Base-by-base conservation (phyloP, 805 yeast genomes). In the Metschnikowia colocasiae region DNA sequence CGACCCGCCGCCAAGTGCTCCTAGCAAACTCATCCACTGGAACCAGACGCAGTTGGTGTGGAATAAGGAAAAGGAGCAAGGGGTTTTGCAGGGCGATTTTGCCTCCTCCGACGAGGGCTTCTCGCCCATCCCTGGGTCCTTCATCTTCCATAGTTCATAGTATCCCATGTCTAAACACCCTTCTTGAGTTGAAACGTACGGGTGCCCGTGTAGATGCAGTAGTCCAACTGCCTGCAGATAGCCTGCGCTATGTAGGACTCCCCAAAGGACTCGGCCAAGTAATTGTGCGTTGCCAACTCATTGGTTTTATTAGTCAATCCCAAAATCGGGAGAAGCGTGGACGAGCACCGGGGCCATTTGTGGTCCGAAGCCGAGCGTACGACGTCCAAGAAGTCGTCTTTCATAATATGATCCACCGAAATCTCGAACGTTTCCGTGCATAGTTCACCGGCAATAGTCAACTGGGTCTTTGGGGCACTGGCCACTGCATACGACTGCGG, bases 121-220 rank as follows among this genome's bases (percentile, higher is more conserved):
- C 47, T 40, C 37, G 12, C 53, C 65, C 4, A 34, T 62, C 31
- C 68, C 68, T 3, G 63, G 64, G 2, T 60, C 64, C 3, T 57
- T 54, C n/a, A 23, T 39, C 3, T 31, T 46, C 18, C 13, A 15
- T 19, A 20, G 22, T 5, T 25, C 38, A 26, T 37, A n/a, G 13
- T 29, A 4, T 13, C n/a, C 15, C 15, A 8, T 3, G 10, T 31
- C 31, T 45, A 52, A 7, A 55, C 53, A 8, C 53, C 52, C 2
- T 37, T 43, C 26, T 49, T 53, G 26, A 49, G 43, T 19, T 47
- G 55, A 48, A 62, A 67, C 4, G 62, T 61, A 44, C 65, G 59
- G 34, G 70, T 70, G 7, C 77, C 77, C 0, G 69, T 67, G 38
- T 62, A 59, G 23, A 61, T 60, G 47, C 77, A 71, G 46, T 59